These are phyloP conservation scores for Phialophora tarda DNA, from an alignment of 2,329 filamentous ascomycete genomes.

Conservation along the genomic window DNA sequence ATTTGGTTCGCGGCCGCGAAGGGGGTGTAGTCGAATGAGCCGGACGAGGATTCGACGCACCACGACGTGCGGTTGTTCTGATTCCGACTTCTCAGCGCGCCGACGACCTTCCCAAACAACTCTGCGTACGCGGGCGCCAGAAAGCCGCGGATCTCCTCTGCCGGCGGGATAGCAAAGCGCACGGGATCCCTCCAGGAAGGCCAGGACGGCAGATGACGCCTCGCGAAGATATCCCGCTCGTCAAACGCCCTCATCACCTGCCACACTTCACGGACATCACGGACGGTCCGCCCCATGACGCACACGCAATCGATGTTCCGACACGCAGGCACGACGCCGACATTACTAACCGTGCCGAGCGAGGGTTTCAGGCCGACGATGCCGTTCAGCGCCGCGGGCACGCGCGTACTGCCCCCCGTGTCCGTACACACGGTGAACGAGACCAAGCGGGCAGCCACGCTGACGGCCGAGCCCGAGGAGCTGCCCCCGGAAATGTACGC, in stretches of 20 bases:
- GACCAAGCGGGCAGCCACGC: slow-evolving; percentile 55
- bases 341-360: slow-evolving; percentile 37
- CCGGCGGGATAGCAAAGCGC: slow-evolving; percentile 56
- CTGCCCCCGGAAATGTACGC: slow-evolving; percentile 62
- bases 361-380: slow-evolving; percentile 41
- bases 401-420: slow-evolving; percentile 38
- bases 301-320: slow-evolving; percentile 64
- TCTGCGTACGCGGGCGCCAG: slow-evolving; percentile 50
- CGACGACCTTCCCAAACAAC: slow-evolving; percentile 52
- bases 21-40: slow-evolving; percentile 53
- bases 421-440: slow-evolving; percentile 58
- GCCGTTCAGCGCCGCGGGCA: slow-evolving; percentile 40
- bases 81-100: slow-evolving; percentile 34
- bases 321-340: slow-evolving; percentile 52
- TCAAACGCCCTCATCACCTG: slow-evolving; percentile 43
- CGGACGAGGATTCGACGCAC: slow-evolving; percentile 47
- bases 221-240: slow-evolving; percentile 51
- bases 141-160: slow-evolving; percentile 47
- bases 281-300: slow-evolving; percentile 53
- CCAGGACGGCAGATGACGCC: slow-evolving; percentile 42
- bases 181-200: slow-evolving; percentile 47
- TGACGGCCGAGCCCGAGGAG: slow-evolving; percentile 58
- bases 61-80: slow-evolving; percentile 42
- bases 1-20: slow-evolving; percentile 61
- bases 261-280: slow-evolving; percentile 21